These are phyloP conservation scores for Antarctomyces pellizariae DNA, from an alignment of 495 filamentous ascomycete genomes.

Conservation along the genomic window DNA sequence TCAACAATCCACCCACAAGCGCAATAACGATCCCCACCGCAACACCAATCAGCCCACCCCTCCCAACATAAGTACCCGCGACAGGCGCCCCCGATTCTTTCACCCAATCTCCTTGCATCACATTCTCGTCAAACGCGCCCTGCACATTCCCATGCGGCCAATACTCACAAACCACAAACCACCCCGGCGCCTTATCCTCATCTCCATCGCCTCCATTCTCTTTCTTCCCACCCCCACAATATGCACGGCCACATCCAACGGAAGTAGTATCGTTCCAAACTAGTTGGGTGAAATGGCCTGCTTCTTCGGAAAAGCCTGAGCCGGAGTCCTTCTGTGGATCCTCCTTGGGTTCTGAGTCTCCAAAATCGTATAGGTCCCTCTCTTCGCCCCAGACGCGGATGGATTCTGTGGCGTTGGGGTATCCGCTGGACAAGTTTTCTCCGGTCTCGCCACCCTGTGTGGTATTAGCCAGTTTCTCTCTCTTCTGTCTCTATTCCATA, in stretches of 20 bases:
- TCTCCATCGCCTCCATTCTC: constrained; percentile 6
- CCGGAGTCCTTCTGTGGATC: constrained; percentile 2
- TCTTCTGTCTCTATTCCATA: constrained; percentile 1
- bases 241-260: constrained; percentile 41
- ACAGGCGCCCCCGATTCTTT: constrained; percentile 1
- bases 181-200: constrained; percentile 24
- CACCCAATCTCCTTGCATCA: constrained; percentile 14
- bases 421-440: constrained; percentile 59
- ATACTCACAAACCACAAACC: constrained; percentile 70
- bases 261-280: constrained; percentile 51
- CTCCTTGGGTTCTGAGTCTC: constrained; percentile 3
- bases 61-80: background rate
- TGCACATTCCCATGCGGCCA: constrained; percentile 47
- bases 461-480: background rate
- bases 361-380: constrained; percentile 31
- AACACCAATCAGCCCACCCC: background rate
- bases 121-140: constrained; percentile 30
- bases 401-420: constrained; percentile 29
- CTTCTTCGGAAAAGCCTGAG: constrained; percentile 32
- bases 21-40: constrained; percentile 1
- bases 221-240: constrained; percentile 24
- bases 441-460: constrained; percentile 39
- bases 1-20: background rate
- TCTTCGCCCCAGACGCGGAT: constrained; percentile 51
- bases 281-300: constrained; percentile 73